Evolutionary conservation across 2,329 filamentous ascomycete species (phyloP).

Genomic region (Sarocladiaceae sp.): DNA sequence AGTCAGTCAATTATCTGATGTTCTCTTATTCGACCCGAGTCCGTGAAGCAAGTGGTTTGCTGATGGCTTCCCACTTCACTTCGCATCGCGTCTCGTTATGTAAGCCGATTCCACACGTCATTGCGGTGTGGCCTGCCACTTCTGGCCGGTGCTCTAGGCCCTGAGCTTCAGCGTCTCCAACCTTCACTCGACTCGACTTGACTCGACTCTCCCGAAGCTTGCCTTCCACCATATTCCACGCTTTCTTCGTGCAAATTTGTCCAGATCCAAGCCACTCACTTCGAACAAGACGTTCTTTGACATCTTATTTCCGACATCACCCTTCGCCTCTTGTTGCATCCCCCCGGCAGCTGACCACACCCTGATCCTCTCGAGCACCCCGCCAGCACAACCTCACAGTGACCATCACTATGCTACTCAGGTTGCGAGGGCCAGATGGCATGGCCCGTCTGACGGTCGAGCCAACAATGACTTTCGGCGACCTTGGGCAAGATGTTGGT

Average conservation of each 20-base stretch:
- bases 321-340: no score
- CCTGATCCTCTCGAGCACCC: no score
- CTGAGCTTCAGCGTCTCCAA: conserved; percentile 1
- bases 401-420: conserved; percentile 59
- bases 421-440: conserved; percentile 87
- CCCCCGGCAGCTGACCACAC: no score
- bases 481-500: conserved; percentile 48
- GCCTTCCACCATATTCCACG: no score
- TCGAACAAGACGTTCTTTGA: no score
- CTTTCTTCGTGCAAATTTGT: conserved; percentile 1
- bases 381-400: not conserved
- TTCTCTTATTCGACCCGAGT: no score
- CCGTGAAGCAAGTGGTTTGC: no score
- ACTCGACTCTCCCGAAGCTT: no score
- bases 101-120: conserved; percentile 9
- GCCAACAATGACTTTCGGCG: conserved; percentile 63
- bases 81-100: not conserved
- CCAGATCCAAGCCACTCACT: not conserved
- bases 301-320: no score
- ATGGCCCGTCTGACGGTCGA: conserved; percentile 81
- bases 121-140: conserved; percentile 6
- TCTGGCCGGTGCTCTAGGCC: not conserved
- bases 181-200: not conserved
- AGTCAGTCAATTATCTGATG: no score
- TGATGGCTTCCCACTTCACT: not conserved